These are phyloP conservation scores for Rubroboletus satanas DNA, from an alignment of 768 basidiomycete genomes.

Conservation along the genomic window DNA sequence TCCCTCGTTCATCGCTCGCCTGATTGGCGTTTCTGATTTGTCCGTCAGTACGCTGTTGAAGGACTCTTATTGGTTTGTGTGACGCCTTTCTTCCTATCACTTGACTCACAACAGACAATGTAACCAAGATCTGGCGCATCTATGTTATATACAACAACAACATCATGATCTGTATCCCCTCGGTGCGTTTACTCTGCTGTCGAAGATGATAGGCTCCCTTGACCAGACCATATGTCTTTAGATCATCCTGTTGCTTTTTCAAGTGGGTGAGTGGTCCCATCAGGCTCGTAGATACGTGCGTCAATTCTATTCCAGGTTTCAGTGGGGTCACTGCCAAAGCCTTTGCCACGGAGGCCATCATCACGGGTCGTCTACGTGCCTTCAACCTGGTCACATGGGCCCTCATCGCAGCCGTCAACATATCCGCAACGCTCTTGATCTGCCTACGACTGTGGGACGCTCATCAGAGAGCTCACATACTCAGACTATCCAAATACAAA, in stretches of 20 bases:
- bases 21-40: not conserved
- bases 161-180: constrained; percentile 16
- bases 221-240: not conserved
- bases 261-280: constrained; percentile 13
- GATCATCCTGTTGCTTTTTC: constrained; percentile 10
- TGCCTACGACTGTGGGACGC: constrained; percentile 17
- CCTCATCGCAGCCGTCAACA: constrained; percentile 16
- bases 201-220: no score
- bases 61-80: constrained; percentile 17
- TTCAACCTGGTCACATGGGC: constrained; percentile 15
- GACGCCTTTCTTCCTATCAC: not conserved
- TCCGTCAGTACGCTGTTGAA: constrained; percentile 14
- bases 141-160: constrained; percentile 13
- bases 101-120: not conserved
- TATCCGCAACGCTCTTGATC: constrained; percentile 16
- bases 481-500: constrained; percentile 11
- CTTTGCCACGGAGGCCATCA: not conserved
- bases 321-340: constrained; percentile 8
- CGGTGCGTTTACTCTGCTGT: constrained; percentile 7
- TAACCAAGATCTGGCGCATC: constrained; percentile 24
- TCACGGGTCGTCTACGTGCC: not conserved
- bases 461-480: not conserved
- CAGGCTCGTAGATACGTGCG: no score
- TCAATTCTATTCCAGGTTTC: constrained; percentile 5
- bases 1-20: not conserved